Base-by-base conservation (phyloP, 257 asterid species). In the Anisodus tanguticus region DNA sequence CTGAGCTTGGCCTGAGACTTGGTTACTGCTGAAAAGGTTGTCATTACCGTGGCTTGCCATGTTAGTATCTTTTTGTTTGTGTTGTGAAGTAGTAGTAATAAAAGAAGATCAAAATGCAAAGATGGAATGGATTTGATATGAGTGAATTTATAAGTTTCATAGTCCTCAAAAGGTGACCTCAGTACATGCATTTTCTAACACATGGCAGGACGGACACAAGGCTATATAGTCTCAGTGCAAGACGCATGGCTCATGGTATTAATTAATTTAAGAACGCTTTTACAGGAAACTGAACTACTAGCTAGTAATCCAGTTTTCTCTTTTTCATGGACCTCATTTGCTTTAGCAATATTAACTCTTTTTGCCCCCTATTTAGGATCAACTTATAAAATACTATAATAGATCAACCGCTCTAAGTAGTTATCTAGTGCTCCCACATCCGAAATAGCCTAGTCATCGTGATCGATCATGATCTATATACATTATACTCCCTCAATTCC, bases 21-120 rank as follows among this genome's bases (percentile, higher is more conserved):
- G 79, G 17, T 10, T 10, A 53, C 82, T 77, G 64, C 15, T 53
- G 5, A 11, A 53, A 76, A 76, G 47, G 47, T 53, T 53, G 64
- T 53, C 82, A 31, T 77, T 77, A 77, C 31, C 66, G 15, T 59
- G 83, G 83, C 72, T 80, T 8, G 83, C 74, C 83, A 80, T 80
- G 43, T 80, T 80, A 4, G 35, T 31, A 31, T 31, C 35, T 31
- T 37, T 6, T 79, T 79, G 3, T 39, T 11, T 55, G 57, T 80
- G 72, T 59, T 79, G 57, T 37, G 53, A 13, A 12, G 4, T 39
- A 3, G 3, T 2, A 7, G 19, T 37, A 68, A 17, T 5, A 6
- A 12, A 5, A 12, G 41, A 66, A 11, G 10, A 47, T 17, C 19
- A 70, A 41, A 41, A 58, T 1, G 0, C 9, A 39, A 53, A 6